Evolutionary conservation across 768 basidiomycete species (phyloP).

Genomic region (Amanita inopinata): DNA sequence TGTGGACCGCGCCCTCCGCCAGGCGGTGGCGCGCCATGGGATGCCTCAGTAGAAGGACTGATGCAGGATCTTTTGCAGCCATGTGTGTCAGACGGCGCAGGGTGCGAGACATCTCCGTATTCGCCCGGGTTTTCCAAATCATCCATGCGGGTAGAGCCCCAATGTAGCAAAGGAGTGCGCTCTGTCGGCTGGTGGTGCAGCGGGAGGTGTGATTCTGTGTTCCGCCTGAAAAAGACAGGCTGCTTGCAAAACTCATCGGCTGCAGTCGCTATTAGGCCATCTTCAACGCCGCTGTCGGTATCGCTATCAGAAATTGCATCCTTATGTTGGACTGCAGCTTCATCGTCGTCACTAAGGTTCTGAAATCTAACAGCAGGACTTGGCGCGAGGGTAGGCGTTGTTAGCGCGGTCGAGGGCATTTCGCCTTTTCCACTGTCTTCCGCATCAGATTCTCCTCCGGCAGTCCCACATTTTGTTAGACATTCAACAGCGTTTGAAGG

Average conservation of each 20-base stretch:
- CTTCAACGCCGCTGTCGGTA: background rate
- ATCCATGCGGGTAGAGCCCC: background rate
- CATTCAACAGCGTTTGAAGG: no score
- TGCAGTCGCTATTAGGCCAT: no score
- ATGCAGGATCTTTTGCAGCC: no score
- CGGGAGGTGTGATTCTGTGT: background rate
- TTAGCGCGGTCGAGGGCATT: slow-evolving; percentile 5
- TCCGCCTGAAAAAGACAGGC: no score
- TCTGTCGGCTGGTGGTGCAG: background rate
- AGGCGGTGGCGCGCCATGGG: no score
- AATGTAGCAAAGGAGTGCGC: background rate
- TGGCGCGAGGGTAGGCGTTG: slow-evolving; percentile 1
- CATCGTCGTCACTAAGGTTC: background rate
- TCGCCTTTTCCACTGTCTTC: background rate
- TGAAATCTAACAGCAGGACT: background rate
- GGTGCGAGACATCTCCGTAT: background rate
- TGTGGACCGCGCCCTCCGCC: no score
- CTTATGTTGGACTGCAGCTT: background rate
- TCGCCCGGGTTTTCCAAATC: background rate
- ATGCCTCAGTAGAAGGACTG: no score
- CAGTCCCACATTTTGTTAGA: no score
- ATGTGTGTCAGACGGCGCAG: no score
- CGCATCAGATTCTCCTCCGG: no score
- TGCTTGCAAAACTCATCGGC: no score
- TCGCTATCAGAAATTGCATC: background rate